Base-by-base conservation (phyloP, 2,329 filamentous ascomycete genomes). In the Iodosphaeria phyllophila region DNA sequence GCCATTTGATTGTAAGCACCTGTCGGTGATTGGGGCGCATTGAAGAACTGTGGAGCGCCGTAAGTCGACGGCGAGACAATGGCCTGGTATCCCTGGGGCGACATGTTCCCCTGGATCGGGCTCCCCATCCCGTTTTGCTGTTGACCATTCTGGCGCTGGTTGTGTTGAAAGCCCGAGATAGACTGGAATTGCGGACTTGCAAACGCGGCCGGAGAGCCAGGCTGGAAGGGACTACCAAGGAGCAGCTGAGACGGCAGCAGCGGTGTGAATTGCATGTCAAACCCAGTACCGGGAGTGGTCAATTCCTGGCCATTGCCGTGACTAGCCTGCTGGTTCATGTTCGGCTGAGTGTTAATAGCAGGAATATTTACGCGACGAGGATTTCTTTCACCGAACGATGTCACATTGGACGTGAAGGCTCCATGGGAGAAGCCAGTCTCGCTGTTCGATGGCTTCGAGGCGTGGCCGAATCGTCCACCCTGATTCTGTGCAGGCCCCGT, bases 261-360 rank as follows among this genome's bases (percentile, higher is more conserved):
- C 35, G 89, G 86, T 8, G 89, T 93, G 52, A 93, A 95, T 54
- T 95, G 89, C 86, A 95, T 93, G 45, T 95, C 89, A 45, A 83
- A 92, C 21, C 68, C 82, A 26, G 82, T 86, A 21, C 78, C 83
- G 10, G 89, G 84, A 13, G 78, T 86, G 36, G 76, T 63, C 68
- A 92, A 70, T 35, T 92, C 83, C 40, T 64, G 66, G 30, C 54
- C 58, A 46, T 62, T 69, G 41, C 65, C 62, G 25, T 51, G 50
- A 15, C 51, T 48, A 12, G 50, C 40, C 27, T 36, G 35, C 32
- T 49, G 50, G 28, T 49, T 59, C 37, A 41, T 49, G 49, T 76
- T 63, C 33, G 69, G 58, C 43, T 76, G 73, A 13, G 89, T 93
- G 51, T 93, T 93, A 56, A 95, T 92, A 34, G 75, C 73, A 34